Evolutionary conservation across 805 yeast species (phyloP), one percentile per base, ranked within the genome.

Genomic region (Isabelozyma gotoi): DNA sequence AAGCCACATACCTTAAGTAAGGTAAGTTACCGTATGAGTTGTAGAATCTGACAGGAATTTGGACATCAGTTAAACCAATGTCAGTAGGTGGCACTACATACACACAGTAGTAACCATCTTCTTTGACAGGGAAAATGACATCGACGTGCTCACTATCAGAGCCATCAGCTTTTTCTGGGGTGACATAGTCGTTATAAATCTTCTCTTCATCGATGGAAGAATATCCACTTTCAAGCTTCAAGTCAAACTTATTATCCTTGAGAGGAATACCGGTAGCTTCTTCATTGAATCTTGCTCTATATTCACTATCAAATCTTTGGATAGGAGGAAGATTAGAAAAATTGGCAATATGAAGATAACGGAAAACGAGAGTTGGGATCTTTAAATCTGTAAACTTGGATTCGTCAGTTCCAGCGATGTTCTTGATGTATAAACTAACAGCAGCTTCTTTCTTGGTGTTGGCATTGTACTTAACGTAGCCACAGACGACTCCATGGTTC

Each of bases 21-120:
- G 52, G 43, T 44, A 65, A 53, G 40, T 58, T 50, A 4, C 71
- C 71, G 29, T 56, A 52, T 1, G 62, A 50, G 36, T 54, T 54
- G 16, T 48, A 46, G 41, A 49, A 53, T n/a, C 34, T 37, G 6
- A 65, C 47, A 1, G 64, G 58, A n/a, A 59, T 39, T 5, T 32
- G 7, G 18, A 57, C 29, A 11, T 44, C 40, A 4, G 29, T n/a
- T 8, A 49, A 36, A 1, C 39, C 46, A n/a, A 43, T 44, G 7
- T 50, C 53, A 3, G 32, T 20, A 4, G 60, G 60, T 7, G 62
- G 60, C 3, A 59, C 63, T 32, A 61, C 46, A 41, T 61, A 65
- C 7, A 62, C 60, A 49, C 71, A 65, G 45, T 63, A 65, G 16
- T 51, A 35, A 2, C 70, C 71, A 1, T 62, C 45, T 33, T 54